phyloP scores from a whole-genome alignment of 2,329 filamentous ascomycete genomes.

The Penicillium sp. region DNA sequence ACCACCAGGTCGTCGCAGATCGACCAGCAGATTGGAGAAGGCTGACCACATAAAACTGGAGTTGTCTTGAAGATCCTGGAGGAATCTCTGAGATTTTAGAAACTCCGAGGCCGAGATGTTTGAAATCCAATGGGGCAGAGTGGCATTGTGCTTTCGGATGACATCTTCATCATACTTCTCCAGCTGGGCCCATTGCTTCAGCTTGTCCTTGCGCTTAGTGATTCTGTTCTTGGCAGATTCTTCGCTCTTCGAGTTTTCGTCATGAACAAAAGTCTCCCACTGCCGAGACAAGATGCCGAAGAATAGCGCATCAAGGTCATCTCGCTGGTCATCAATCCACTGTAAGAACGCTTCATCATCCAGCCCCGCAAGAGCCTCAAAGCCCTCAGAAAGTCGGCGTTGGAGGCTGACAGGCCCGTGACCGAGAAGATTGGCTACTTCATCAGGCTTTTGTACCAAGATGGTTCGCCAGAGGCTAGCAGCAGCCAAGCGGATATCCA shows the following conservation, averaged over 20 bases:
- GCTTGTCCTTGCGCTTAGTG: slow-evolving; percentile 74
- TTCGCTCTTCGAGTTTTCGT: slow-evolving; percentile 78
- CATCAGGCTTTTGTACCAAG: slow-evolving; percentile 87
- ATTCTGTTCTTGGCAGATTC: slow-evolving; percentile 73
- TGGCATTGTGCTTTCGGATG: slow-evolving; percentile 79
- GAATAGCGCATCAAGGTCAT: slow-evolving; percentile 79
- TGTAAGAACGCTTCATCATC: slow-evolving; percentile 85
- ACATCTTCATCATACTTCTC: slow-evolving; percentile 69
- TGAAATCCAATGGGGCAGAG: slow-evolving; percentile 88
- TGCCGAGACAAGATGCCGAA: slow-evolving; percentile 75
- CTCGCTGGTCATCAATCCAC: slow-evolving; percentile 83
- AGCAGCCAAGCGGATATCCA: slow-evolving; percentile 70
- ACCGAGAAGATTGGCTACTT: slow-evolving; percentile 72
- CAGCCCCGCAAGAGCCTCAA: slow-evolving; percentile 80
- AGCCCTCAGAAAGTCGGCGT: slow-evolving; percentile 70
- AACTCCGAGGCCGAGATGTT: slow-evolving; percentile 94
- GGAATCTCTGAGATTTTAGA: slow-evolving; percentile 81
- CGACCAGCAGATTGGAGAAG: slow-evolving; percentile 76
- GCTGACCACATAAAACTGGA: slow-evolving; percentile 73
- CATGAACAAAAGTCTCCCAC: slow-evolving; percentile 85
- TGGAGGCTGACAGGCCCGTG: slow-evolving; percentile 72
- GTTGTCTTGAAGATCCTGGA: slow-evolving; percentile 94
- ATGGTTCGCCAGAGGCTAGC: slow-evolving; percentile 89
- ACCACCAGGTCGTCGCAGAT: slow-evolving; percentile 76
- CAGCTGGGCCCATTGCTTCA: slow-evolving; percentile 77